phyloP scores from a whole-genome alignment of 345 rosid species.

The Boechera stricta region DNA sequence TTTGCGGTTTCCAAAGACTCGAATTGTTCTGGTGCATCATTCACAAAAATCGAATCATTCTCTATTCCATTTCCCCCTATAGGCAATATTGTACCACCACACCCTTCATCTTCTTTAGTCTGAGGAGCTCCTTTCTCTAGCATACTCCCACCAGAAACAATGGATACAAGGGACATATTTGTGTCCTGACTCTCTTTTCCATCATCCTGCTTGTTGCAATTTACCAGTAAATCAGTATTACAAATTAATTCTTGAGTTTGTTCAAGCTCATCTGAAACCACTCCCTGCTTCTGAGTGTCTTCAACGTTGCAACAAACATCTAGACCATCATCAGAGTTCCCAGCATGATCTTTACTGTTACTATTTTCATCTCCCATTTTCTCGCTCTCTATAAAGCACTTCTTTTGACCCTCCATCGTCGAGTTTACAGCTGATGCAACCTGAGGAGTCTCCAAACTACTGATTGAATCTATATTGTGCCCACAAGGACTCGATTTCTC shows the following conservation, averaged over 20 bases:
- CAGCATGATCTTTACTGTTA: slow-evolving; percentile 18
- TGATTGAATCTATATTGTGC: slow-evolving; percentile 2
- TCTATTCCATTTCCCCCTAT: slow-evolving; percentile 10
- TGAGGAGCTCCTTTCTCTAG: slow-evolving; percentile 22
- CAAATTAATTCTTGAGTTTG: background rate
- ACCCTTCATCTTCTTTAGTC: slow-evolving; percentile 24
- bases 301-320: slow-evolving; percentile 25
- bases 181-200: slow-evolving; percentile 29
- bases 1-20: slow-evolving; percentile 11
- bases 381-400: slow-evolving; percentile 34
- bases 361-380: slow-evolving; percentile 33
- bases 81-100: slow-evolving; percentile 24
- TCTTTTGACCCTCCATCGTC: background rate
- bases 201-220: slow-evolving; percentile 30
- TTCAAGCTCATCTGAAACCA: slow-evolving; percentile 17
- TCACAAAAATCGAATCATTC: slow-evolving; percentile 17
- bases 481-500: slow-evolving; percentile 33
- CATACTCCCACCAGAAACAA: slow-evolving; percentile 13
- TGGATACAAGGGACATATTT: background rate
- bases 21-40: slow-evolving; percentile 25
- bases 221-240: slow-evolving; percentile 18
- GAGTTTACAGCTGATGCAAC: slow-evolving; percentile 27
- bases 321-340: slow-evolving; percentile 10
- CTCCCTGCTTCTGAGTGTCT: slow-evolving; percentile 27
- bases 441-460: slow-evolving; percentile 33